phyloP scores from a whole-genome alignment of 2,329 filamentous ascomycete species.

The Plenodomus lindquistii region DNA sequence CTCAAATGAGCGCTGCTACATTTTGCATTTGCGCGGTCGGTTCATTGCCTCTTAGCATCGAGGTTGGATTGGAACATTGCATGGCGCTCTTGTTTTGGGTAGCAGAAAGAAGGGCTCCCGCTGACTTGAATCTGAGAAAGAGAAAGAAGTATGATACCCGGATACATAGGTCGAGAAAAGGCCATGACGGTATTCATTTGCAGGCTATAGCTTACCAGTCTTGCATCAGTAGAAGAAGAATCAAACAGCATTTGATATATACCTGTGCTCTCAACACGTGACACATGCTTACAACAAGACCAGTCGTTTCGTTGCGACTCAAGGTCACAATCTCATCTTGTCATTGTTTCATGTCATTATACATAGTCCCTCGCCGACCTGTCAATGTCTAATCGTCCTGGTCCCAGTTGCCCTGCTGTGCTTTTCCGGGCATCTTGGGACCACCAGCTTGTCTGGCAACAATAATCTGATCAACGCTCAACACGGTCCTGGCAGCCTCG shows the following conservation, averaged over 20 bases:
- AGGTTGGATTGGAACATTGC: background rate
- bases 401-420: conserved; percentile 70
- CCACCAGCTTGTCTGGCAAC: conserved; percentile 96
- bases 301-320: too few relatives aligned
- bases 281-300: too few relatives aligned
- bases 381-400: conserved; percentile 54
- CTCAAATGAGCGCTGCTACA: too few relatives aligned
- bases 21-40: too few relatives aligned
- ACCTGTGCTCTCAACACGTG: too few relatives aligned
- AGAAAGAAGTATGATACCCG: background rate
- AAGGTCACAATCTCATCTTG: conserved; percentile 5
- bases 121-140: background rate
- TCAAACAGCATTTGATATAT: too few relatives aligned
- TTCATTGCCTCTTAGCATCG: too few relatives aligned
- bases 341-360: conserved; percentile 16
- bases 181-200: conserved; percentile 9
- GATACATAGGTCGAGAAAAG: conserved; percentile 1
- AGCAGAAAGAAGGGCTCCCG: background rate
- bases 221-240: conserved; percentile 10
- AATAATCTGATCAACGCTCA: conserved; percentile 98
- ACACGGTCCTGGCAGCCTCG: conserved; percentile 87
- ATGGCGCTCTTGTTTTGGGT: background rate
- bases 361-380: conserved; percentile 5
- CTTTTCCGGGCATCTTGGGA: conserved; percentile 93
- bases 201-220: conserved; percentile 26